Base-by-base conservation (phyloP, 1,284 basidiomycete genomes). In the Moesziomyces sp. region DNA sequence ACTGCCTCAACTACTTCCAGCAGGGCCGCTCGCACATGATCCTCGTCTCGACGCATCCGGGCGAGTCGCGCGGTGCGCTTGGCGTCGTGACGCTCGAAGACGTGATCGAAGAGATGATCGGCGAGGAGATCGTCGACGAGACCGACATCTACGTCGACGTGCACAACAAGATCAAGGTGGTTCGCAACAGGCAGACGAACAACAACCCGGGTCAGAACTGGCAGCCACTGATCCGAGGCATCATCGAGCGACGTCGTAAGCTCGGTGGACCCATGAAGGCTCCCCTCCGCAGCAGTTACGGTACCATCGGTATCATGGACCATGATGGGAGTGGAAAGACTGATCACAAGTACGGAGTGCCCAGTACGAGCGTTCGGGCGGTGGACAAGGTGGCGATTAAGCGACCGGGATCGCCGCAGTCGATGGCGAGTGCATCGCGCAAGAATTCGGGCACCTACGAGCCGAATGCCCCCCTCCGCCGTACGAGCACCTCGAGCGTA, bases 11-110 rank as follows among this genome's bases (percentile, higher is more conserved):
- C 62, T 86, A 79, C 71, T 83, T 83, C 88, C 96, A 98, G 88
- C 96, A 94, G 3, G 96, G 96, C 8, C 90, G 94, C 52, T 93
- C 94, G 0, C 96, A 99, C 85, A 87, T 98, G 72, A 87, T 99
- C 23, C 87, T 99, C 24, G 89, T 99, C 40, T 94, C 92, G 75
- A 87, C 87, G 13, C 92, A 91, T 0, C 94, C 94, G 0, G 94
- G 94, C 0, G 85, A 88, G 46, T 87, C 90, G 5, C 90, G 91
- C 18, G 94, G 94, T 45, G 94, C 90, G 2, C 58, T 80, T 30
- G 86, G 85, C 23, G 80, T 86, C 26, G 84, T 86, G 30, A 85
- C 86, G 5, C 81, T 87, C 6, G 86, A 87, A 62, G 86, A 87
- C 63, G 85, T 87, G 18, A 85, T 87, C 14, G 86, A 90, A 87